Conservation (phyloP, 176 grass and related monocot species). For the Cymbopogon citratus region DNA sequence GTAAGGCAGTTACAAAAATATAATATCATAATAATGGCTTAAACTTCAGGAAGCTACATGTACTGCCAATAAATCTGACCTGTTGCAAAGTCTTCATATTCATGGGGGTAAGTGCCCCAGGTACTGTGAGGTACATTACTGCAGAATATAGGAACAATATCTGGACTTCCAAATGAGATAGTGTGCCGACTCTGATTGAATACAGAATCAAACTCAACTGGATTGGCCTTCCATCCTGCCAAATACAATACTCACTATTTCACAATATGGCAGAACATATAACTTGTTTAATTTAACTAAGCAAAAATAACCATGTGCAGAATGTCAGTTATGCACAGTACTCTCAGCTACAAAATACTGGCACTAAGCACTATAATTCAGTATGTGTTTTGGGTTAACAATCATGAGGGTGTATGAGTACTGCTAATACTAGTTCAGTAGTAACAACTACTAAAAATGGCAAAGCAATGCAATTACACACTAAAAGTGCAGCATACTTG, state of each 20-base stretch:
- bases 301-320: neutral
- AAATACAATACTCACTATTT: neutral
- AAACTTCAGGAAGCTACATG: conserved; percentile 15
- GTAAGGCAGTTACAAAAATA: neutral
- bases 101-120: conserved; percentile 75
- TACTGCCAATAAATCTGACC: conserved; percentile 41
- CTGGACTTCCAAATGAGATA: conserved; percentile 77
- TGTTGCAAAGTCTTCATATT: conserved; percentile 87
- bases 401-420: neutral
- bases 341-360: neutral
- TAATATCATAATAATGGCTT: neutral
- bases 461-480: neutral
- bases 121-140: conserved; percentile 69
- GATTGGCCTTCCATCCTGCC: conserved; percentile 95
- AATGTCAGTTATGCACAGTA: neutral
- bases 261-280: neutral
- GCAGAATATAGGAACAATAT: conserved; percentile 97
- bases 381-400: neutral
- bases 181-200: conserved; percentile 83
- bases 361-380: neutral
- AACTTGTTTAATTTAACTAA: neutral
- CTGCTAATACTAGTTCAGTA: neutral
- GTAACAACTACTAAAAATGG: neutral
- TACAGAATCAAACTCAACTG: conserved; percentile 96
- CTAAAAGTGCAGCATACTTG: neutral